Evolutionary conservation across 169 alveolate genomes (phyloP).

Genomic region (Cryptosporidium viatorum): DNA sequence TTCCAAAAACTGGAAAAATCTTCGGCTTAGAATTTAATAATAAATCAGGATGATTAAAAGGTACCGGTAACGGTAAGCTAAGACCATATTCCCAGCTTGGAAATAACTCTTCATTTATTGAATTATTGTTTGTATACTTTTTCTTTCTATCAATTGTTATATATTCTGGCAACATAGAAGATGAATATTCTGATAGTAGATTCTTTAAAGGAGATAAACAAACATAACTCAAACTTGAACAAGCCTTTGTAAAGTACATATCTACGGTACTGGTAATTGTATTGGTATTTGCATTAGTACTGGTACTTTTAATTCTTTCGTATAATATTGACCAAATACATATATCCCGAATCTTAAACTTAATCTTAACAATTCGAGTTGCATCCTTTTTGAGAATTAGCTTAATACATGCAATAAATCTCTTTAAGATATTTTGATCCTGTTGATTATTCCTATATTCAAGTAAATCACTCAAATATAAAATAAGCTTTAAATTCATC

Average conservation of each 20-base stretch:
- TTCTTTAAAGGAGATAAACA: slow-evolving; percentile 35
- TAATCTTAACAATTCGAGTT: not conserved
- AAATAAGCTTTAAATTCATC: not conserved
- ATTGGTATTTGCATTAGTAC: not conserved
- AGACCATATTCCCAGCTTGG: slow-evolving; percentile 75
- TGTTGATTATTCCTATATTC: slow-evolving; percentile 4
- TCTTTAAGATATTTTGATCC: not conserved
- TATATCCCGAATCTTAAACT: slow-evolving; percentile 38
- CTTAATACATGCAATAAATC: not conserved
- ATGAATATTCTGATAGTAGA: slow-evolving; percentile 38
- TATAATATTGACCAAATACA: slow-evolving; percentile 65
- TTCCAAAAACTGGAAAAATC: slow-evolving; percentile 74
- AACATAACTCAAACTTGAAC: slow-evolving; percentile 33
- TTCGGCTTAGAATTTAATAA: slow-evolving; percentile 39
- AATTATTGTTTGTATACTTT: not conserved
- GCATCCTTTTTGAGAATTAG: not conserved
- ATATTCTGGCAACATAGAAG: slow-evolving; percentile 45
- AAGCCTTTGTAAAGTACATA: slow-evolving; percentile 51
- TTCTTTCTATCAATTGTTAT: slow-evolving; percentile 28
- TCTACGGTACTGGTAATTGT: slow-evolving; percentile 19
- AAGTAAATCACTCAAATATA: not conserved
- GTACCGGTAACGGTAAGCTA: slow-evolving; percentile 44
- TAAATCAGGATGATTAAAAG: slow-evolving; percentile 14
- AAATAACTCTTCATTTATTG: slow-evolving; percentile 6
- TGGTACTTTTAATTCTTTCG: slow-evolving; percentile 20